phyloP scores from a whole-genome alignment of 495 filamentous ascomycete genomes.

The Durotheca rogersii region DNA sequence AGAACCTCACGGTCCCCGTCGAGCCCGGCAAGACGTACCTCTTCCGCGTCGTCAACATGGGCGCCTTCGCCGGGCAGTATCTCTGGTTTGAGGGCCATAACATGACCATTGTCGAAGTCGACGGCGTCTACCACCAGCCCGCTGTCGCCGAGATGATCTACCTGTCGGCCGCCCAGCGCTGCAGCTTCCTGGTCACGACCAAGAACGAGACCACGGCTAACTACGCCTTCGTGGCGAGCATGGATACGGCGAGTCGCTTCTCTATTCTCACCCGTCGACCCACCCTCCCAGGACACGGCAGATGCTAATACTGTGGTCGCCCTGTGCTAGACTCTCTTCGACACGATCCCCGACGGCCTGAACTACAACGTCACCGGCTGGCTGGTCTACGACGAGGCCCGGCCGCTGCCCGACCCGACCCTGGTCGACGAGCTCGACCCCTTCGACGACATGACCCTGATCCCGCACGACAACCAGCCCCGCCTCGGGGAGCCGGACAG shows the following conservation, averaged over 20 bases:
- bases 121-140: slow-evolving; percentile 59
- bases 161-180: slow-evolving; percentile 68
- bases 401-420: slow-evolving; percentile 58
- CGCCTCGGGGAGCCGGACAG: slow-evolving; percentile 60
- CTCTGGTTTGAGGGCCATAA: slow-evolving; percentile 75
- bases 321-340: slow-evolving; percentile 62
- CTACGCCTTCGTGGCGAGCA: slow-evolving; percentile 64
- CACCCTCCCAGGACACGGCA: too few relatives aligned
- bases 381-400: slow-evolving; percentile 68
- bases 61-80: slow-evolving; percentile 66
- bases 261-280: too few relatives aligned
- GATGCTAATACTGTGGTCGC: slow-evolving; percentile 2
- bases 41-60: slow-evolving; percentile 72
- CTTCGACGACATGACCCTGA: slow-evolving; percentile 72
- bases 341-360: slow-evolving; percentile 60
- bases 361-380: slow-evolving; percentile 80
- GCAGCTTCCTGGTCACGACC: slow-evolving; percentile 65
- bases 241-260: slow-evolving; percentile 55
- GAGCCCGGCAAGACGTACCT: slow-evolving; percentile 76
- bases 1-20: slow-evolving; percentile 52
- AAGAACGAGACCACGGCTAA: slow-evolving; percentile 64
- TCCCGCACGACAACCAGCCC: slow-evolving; percentile 62
- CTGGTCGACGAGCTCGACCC: slow-evolving; percentile 59
- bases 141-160: slow-evolving; percentile 63
- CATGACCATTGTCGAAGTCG: slow-evolving; percentile 58